Base-by-base conservation (phyloP, 306 rosid species). In the Luffa acutangula region DNA sequence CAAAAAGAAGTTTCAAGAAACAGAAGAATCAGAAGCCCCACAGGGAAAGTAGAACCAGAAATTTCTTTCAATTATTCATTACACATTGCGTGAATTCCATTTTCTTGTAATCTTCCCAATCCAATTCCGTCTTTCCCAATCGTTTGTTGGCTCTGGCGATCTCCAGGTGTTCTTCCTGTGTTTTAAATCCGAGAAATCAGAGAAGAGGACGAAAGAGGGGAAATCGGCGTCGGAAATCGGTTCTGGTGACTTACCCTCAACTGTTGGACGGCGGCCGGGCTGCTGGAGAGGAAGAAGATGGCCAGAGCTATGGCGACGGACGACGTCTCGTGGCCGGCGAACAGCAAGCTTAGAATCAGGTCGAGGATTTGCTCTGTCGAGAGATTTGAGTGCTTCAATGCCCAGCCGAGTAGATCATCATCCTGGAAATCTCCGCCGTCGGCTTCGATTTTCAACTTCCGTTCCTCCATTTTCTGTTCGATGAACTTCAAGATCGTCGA, bases 251-350 rank as follows among this genome's bases (percentile, higher is more conserved):
- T 87, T 80, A 95, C 97, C 86, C 88, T 90, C 48, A 96, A 85
- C 45, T 89, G 93, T 46, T 84, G 89, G 49, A 93, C 75, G 25
- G 99, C 94, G 59, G 48, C 81, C 66, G 96, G 97, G 60, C 91
- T 93, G 77, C 86, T 82, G 3, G 92, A 91, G 79, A 96, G 85
- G 83, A 96, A 93, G 87, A 86, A 85, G 45, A 96, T 84, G 56
- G 99, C 97, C 3, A 96, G 60, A 83, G 99, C 89, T 80, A 96
- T 96, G 75, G 99, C 82, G 3, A 96, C 97, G 1, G 98, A 93
- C 15, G 99, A 96, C 54, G 99, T 96, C 85, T 95, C 99, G 82
- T 95, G 99, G 43, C 99, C 99, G 81, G 99, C 99, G 51, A 95
- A 95, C 20, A 95, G 94, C 86, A 95, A 82, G 65, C 99, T 93